These are phyloP conservation scores for Flaveria brownii DNA, from an alignment of 129 eudicot genomes.

Conservation along the genomic window DNA sequence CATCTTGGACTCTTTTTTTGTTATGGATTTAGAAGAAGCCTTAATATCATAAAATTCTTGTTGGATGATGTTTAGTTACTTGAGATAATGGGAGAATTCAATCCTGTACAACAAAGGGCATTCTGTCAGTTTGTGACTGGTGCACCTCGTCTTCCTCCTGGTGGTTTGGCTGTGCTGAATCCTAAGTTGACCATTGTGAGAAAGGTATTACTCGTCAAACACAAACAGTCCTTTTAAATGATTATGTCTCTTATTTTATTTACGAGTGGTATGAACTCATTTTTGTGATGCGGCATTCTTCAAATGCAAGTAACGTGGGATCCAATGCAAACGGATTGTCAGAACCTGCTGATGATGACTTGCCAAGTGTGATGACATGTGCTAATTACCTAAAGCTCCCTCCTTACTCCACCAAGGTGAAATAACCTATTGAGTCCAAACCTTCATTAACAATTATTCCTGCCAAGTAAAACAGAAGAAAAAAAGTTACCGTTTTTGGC, in stretches of 20 bases:
- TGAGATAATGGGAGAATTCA: constrained; percentile 90
- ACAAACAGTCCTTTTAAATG: too few species aligned
- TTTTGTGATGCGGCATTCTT: constrained; percentile 62
- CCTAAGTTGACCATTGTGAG: constrained; percentile 93
- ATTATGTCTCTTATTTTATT: not conserved
- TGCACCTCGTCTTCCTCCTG: constrained; percentile 52
- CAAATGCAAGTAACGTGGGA: constrained; percentile 45
- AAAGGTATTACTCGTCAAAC: constrained; percentile 50
- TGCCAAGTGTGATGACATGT: constrained; percentile 99
- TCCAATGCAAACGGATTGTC: constrained; percentile 64
- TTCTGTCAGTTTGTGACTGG: constrained; percentile 49
- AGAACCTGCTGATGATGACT: constrained; percentile 88
- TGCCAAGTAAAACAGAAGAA: too few species aligned
- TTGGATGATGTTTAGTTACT: constrained; percentile 48
- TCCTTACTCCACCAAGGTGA: constrained; percentile 91
- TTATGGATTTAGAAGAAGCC: too few species aligned
- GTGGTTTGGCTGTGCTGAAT: constrained; percentile 71
- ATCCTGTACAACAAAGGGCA: constrained; percentile 42
- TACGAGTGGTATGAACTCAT: too few species aligned
- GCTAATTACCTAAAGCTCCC: constrained; percentile 99
- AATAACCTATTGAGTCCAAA: too few species aligned
- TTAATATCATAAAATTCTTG: not conserved
- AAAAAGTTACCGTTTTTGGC: too few species aligned
- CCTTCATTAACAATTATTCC: too few species aligned
- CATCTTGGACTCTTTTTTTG: too few species aligned